Evolutionary conservation across 108 stramenopile species (phyloP).

Genomic region (Aurantiochytrium sp.): DNA sequence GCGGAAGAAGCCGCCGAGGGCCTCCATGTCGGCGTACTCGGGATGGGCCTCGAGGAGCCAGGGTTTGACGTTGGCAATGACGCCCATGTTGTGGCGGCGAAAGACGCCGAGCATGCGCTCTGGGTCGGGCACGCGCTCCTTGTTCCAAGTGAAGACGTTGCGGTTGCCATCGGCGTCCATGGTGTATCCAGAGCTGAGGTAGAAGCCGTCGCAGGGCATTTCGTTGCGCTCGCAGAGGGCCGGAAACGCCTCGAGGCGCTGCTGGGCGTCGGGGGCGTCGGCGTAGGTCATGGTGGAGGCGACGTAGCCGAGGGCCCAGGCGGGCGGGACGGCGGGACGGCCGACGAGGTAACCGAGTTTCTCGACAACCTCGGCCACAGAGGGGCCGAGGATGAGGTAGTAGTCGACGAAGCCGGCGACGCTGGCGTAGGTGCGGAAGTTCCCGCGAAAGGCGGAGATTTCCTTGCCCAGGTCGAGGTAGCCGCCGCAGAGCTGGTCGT

Average conservation of each 20-base stretch:
- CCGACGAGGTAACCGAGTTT: neutral
- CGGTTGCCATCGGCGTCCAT: constrained; percentile 24
- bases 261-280: constrained; percentile 3
- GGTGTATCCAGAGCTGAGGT: constrained; percentile 14
- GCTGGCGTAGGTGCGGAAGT: neutral
- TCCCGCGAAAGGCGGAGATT: constrained; percentile 20
- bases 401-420: constrained; percentile 13
- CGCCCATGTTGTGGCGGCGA: neutral
- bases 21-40: neutral
- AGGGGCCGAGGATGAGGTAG: neutral
- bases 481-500: constrained; percentile 20
- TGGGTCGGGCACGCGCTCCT: neutral
- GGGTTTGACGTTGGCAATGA: constrained; percentile 28
- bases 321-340: constrained; percentile 22
- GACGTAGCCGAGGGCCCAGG: constrained; percentile 21
- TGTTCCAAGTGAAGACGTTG: constrained; percentile 26
- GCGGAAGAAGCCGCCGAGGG: neutral
- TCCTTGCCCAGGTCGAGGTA: neutral
- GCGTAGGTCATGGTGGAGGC: constrained; percentile 26
- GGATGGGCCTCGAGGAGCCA: constrained; percentile 17
- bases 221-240: neutral
- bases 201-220: constrained; percentile 27
- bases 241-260: neutral
- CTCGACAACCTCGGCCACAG: neutral
- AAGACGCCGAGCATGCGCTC: neutral